phyloP scores from a whole-genome alignment of 2,329 filamentous ascomycete species.

The Epichloe typhina region DNA sequence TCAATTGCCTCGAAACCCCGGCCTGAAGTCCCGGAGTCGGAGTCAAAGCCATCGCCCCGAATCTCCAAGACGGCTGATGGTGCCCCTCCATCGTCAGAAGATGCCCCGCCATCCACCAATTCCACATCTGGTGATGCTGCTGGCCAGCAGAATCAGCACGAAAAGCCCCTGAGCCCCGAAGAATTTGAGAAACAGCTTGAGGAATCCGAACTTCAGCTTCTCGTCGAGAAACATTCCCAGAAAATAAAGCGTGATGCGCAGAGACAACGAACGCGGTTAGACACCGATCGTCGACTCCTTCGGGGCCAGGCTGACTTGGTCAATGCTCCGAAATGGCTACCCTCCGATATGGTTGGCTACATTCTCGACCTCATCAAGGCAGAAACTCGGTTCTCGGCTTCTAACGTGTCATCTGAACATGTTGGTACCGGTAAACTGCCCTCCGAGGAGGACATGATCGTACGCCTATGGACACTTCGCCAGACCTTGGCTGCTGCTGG shows the following conservation, averaged over 20 bases:
- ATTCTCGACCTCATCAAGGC: constrained; percentile 60
- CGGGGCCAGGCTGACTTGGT: constrained; percentile 64
- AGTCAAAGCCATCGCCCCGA: constrained; percentile 13
- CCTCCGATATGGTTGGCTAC: constrained; percentile 63
- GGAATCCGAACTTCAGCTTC: constrained; percentile 73
- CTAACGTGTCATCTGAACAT: constrained; percentile 34
- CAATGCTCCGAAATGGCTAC: constrained; percentile 65
- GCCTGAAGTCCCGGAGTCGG: constrained; percentile 38
- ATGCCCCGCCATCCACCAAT: constrained; percentile 17
- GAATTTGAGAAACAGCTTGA: constrained; percentile 84
- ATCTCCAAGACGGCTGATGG: constrained; percentile 15
- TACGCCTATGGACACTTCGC: constrained; percentile 75
- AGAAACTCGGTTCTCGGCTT: constrained; percentile 46
- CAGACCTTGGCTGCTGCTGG: constrained; percentile 55
- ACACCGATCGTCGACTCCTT: constrained; percentile 75
- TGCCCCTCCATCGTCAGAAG: constrained; percentile 7
- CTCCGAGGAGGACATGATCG: constrained; percentile 61
- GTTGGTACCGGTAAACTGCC: constrained; percentile 38
- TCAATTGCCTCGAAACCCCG: constrained; percentile 77
- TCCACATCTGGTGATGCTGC: constrained; percentile 1
- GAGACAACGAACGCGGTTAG: constrained; percentile 63
- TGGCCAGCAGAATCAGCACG: constrained; percentile 8
- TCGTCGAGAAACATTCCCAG: constrained; percentile 71
- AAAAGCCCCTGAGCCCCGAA: constrained; percentile 57
- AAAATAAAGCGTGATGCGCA: constrained; percentile 70